These are phyloP conservation scores for Debaryomyces singareniensis DNA, from an alignment of 1,139 yeast genomes.

Conservation along the genomic window DNA sequence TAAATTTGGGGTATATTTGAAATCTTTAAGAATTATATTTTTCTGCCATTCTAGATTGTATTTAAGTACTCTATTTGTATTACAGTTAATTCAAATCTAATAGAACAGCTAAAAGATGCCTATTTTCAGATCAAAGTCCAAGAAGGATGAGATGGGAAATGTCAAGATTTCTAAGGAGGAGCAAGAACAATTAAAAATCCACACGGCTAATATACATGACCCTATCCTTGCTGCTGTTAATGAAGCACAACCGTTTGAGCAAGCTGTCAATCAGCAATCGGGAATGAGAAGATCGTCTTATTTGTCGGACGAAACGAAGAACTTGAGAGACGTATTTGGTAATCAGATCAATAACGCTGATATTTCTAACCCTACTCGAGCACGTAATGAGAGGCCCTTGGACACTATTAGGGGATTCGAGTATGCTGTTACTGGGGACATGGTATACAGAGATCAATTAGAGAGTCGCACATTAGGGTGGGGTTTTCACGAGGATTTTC, in stretches of 20 bases:
- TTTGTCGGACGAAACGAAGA: constrained; percentile 32
- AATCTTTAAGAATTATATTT: too few species aligned
- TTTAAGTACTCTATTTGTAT: too few species aligned
- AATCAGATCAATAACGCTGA: constrained; percentile 69
- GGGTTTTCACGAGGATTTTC: constrained; percentile 51
- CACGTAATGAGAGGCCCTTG: constrained; percentile 89
- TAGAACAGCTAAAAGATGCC: constrained; percentile 19
- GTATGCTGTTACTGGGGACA: constrained; percentile 87
- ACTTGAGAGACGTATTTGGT: constrained; percentile 77
- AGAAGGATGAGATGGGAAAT: constrained; percentile 15
- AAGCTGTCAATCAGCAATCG: constrained; percentile 39
- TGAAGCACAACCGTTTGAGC: constrained; percentile 94
- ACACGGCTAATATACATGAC: constrained; percentile 64
- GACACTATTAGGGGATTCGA: constrained; percentile 93
- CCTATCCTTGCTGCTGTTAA: constrained; percentile 87
- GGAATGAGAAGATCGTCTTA: constrained; percentile 33
- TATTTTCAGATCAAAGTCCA: constrained; percentile 33
- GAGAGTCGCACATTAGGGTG: constrained; percentile 78
- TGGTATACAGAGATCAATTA: constrained; percentile 66
- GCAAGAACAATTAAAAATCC: constrained; percentile 38
- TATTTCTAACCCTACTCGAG: constrained; percentile 84
- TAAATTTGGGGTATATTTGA: too few species aligned
- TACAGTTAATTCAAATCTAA: too few species aligned
- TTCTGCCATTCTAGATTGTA: too few species aligned
- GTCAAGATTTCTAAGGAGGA: constrained; percentile 31